Conservation (phyloP, 2,329 filamentous ascomycete species). For the Paramyrothecium sp. region DNA sequence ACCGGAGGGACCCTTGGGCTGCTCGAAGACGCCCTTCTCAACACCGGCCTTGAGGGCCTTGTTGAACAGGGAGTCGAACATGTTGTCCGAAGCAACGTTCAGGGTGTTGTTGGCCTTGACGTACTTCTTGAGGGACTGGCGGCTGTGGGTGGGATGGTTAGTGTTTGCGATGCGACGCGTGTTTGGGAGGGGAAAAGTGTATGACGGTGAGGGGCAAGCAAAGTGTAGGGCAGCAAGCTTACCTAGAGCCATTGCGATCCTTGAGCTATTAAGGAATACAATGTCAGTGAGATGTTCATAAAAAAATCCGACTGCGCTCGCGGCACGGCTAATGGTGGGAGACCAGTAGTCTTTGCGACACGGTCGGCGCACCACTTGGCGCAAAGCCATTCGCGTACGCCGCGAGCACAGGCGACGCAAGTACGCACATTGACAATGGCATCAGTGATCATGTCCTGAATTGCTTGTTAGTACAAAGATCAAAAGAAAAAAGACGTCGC, state of each 20-base stretch:
- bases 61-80: slow-evolving; percentile 78
- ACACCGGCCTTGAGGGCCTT: slow-evolving; percentile 79
- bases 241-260: slow-evolving; percentile 57
- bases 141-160: slow-evolving; percentile 37
- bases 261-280: slow-evolving; percentile 48
- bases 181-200: not conserved
- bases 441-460: slow-evolving; percentile 62
- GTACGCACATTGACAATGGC: slow-evolving; percentile 59
- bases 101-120: slow-evolving; percentile 54
- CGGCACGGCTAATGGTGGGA: not conserved
- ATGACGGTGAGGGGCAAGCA: not conserved
- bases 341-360: not conserved
- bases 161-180: slow-evolving; percentile 1
- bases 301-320: not conserved
- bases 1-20: slow-evolving; percentile 89
- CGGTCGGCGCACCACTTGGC: not conserved
- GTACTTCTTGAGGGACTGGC: slow-evolving; percentile 62
- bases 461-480: slow-evolving; percentile 29
- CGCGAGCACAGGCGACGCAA: slow-evolving; percentile 26
- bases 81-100: slow-evolving; percentile 43
- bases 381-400: slow-evolving; percentile 30
- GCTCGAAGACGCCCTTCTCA: slow-evolving; percentile 82
- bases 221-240: slow-evolving; percentile 11
- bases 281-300: slow-evolving; percentile 34
- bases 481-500: slow-evolving; percentile 8